Percentiles rank a stretch among this genome's conserved stretches.
Conservation (phyloP, 1,139 yeast genomes). For the Magnusiomyces suaveolens region DNA sequence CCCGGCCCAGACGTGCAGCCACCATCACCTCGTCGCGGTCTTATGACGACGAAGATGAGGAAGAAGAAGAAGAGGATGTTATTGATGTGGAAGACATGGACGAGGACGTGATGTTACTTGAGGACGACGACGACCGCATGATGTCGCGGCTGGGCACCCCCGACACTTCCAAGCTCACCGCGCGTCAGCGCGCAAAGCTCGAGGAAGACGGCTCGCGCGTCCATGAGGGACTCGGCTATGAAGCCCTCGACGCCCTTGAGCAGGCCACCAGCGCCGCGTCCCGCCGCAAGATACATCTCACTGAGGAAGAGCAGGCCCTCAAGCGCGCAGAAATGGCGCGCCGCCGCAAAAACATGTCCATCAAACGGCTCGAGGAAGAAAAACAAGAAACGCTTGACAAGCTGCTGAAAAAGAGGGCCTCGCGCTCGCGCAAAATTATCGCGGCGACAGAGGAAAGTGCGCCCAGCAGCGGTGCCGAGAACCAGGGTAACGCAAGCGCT, state of each 20-base stretch:
- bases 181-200: conserved; percentile 34
- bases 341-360: conserved; percentile 75
- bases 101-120: conserved; percentile 17
- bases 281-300: conserved; percentile 42
- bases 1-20: not conserved
- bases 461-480: not conserved
- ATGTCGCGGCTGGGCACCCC: conserved; percentile 29
- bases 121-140: conserved; percentile 20
- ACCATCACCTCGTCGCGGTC: conserved; percentile 14
- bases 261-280: conserved; percentile 22
- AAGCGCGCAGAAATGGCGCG: conserved; percentile 84
- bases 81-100: conserved; percentile 19
- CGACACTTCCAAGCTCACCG: conserved; percentile 31
- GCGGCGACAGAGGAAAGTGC: not conserved
- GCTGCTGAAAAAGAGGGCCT: conserved; percentile 71
- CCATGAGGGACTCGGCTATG: conserved; percentile 10
- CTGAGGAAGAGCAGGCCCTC: conserved; percentile 76
- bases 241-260: conserved; percentile 11
- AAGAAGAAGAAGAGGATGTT: conserved; percentile 18
- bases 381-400: conserved; percentile 84
- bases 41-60: conserved; percentile 21
- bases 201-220: conserved; percentile 22
- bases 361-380: conserved; percentile 80
- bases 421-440: conserved; percentile 29
- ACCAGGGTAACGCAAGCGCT: not conserved